A percentile compares a stretch with the other conserved stretches of the same genome.
These are phyloP conservation scores for Coemansia erecta DNA, from an alignment of 192 early-diverging fungal genomes.

Conservation along the genomic window DNA sequence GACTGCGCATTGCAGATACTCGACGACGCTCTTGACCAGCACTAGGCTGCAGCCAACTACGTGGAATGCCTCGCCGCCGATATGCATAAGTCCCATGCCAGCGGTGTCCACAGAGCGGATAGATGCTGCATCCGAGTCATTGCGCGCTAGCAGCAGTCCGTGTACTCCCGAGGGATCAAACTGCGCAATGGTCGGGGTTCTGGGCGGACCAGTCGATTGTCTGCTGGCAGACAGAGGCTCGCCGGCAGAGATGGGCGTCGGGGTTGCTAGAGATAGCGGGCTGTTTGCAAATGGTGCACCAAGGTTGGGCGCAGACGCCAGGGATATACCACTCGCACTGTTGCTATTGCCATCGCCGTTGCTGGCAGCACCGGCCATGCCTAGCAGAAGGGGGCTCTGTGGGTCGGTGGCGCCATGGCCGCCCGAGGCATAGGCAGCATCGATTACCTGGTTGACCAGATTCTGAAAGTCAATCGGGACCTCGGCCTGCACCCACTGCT, in stretches of 20 bases:
- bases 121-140: constrained; percentile 43
- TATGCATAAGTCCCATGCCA: constrained; percentile 65
- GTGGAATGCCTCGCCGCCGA: constrained; percentile 76
- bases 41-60: constrained; percentile 88
- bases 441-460: constrained; percentile 71
- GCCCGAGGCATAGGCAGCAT: constrained; percentile 30
- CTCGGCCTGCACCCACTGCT: constrained; percentile 92
- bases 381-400: constrained; percentile 15
- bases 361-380: no score
- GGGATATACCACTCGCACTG: neutral
- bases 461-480: constrained; percentile 94
- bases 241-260: constrained; percentile 1
- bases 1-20: constrained; percentile 83
- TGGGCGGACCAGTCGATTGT: neutral
- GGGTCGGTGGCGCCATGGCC: neutral
- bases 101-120: constrained; percentile 42
- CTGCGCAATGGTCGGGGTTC: constrained; percentile 10
- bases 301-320: neutral
- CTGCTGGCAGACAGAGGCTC: neutral
- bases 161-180: neutral
- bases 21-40: constrained; percentile 87
- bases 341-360: neutral
- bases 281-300: constrained; percentile 10
- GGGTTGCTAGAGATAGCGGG: constrained; percentile 17
- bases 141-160: constrained; percentile 2